phyloP scores from a whole-genome alignment of 331 rosid species.

The Telfairia occidentalis region DNA sequence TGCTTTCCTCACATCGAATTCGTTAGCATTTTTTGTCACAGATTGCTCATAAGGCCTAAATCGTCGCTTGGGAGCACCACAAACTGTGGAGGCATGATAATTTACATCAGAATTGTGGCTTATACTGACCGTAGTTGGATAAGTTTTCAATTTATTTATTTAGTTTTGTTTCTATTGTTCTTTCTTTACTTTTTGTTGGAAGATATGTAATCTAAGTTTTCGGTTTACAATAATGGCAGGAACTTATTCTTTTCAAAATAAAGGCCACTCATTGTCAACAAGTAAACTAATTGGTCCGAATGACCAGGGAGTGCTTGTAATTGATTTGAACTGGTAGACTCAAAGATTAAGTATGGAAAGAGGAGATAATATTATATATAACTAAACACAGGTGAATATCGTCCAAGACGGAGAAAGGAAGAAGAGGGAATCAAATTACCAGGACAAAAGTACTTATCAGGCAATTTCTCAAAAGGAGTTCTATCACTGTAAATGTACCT shows the following conservation, averaged over 20 bases:
- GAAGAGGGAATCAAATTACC: slow-evolving; percentile 30
- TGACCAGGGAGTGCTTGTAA: neutral
- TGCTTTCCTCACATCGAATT: slow-evolving; percentile 33
- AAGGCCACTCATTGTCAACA: neutral
- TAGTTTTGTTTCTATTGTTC: neutral
- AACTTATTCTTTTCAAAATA: neutral
- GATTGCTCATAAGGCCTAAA: slow-evolving; percentile 52
- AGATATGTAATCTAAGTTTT: neutral
- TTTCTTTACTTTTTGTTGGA: neutral
- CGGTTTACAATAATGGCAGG: neutral
- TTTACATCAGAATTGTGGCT: too few species aligned
- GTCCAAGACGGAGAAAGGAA: neutral
- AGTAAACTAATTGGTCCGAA: neutral
- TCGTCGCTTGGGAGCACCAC: slow-evolving; percentile 87
- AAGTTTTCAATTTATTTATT: neutral
- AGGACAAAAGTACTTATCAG: slow-evolving; percentile 75
- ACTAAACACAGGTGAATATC: neutral
- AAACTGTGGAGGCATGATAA: slow-evolving; percentile 37
- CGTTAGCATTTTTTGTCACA: slow-evolving; percentile 41
- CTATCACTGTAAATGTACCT: slow-evolving; percentile 77
- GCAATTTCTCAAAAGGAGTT: slow-evolving; percentile 65
- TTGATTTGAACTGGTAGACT: neutral
- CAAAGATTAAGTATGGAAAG: neutral
- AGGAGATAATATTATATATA: neutral
- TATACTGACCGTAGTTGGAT: neutral